phyloP scores from a whole-genome alignment of 352 stramenopile genomes.

The Phytopythium ostracodes region DNA sequence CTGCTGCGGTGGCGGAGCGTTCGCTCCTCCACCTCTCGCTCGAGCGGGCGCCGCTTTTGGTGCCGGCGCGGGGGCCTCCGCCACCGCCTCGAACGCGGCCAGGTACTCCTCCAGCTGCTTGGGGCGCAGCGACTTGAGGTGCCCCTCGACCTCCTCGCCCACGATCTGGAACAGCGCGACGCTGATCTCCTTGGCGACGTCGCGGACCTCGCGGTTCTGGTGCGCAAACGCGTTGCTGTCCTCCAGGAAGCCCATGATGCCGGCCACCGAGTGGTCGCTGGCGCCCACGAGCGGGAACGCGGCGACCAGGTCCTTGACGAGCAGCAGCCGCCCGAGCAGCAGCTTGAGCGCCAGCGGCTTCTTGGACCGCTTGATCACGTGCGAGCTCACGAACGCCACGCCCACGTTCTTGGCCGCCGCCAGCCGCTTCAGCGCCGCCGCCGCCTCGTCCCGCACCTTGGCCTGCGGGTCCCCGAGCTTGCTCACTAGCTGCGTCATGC shows the following conservation, averaged over 20 bases:
- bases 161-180: slow-evolving; percentile 69
- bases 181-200: slow-evolving; percentile 84
- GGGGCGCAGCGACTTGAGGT: slow-evolving; percentile 74
- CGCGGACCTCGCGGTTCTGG: slow-evolving; percentile 84
- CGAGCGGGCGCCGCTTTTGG: slow-evolving; percentile 17
- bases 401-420: slow-evolving; percentile 63
- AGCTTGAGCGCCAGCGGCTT: slow-evolving; percentile 74
- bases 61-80: slow-evolving; percentile 25
- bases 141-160: slow-evolving; percentile 59
- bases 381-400: slow-evolving; percentile 50
- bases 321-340: slow-evolving; percentile 52
- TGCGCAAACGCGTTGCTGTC: slow-evolving; percentile 85
- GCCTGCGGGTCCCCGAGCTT: slow-evolving; percentile 69
- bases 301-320: slow-evolving; percentile 55
- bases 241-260: slow-evolving; percentile 78
- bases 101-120: slow-evolving; percentile 93
- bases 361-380: slow-evolving; percentile 69
- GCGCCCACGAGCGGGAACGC: slow-evolving; percentile 48
- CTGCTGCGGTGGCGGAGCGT: slow-evolving; percentile 6
- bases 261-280: slow-evolving; percentile 46
- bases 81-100: slow-evolving; percentile 71
- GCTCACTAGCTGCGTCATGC: slow-evolving; percentile 71
- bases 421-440: slow-evolving; percentile 32
- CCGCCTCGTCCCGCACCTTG: slow-evolving; percentile 73
- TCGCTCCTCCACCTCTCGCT: neutral